These are phyloP conservation scores for Debaryomyces coudertii DNA, from an alignment of 1,139 yeast species.

Conservation along the genomic window DNA sequence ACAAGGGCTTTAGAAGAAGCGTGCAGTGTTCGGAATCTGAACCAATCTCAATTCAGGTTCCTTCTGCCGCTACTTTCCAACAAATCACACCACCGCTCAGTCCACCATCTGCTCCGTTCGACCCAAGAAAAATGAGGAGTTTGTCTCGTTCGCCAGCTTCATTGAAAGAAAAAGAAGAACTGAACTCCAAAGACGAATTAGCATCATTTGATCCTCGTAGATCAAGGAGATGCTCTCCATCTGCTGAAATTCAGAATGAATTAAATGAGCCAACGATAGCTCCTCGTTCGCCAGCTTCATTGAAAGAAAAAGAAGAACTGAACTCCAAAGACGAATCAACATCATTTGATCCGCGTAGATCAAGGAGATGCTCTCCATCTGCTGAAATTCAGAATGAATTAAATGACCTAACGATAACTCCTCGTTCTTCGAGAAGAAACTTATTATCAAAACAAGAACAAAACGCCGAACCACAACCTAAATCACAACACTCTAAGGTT, in stretches of 20 bases:
- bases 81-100: slow-evolving; percentile 17
- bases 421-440: slow-evolving; percentile 13
- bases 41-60: slow-evolving; percentile 33
- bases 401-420: slow-evolving; percentile 18
- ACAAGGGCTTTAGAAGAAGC: slow-evolving; percentile 51
- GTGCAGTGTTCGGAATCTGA: slow-evolving; percentile 25
- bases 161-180: background rate
- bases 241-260: slow-evolving; percentile 16
- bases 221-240: slow-evolving; percentile 18
- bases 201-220: slow-evolving; percentile 26
- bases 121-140: slow-evolving; percentile 20
- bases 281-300: slow-evolving; percentile 7
- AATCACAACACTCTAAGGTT: background rate
- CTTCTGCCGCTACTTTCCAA: slow-evolving; percentile 21
- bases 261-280: slow-evolving; percentile 17
- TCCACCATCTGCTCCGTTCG: slow-evolving; percentile 18
- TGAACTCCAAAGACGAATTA: slow-evolving; percentile 11
- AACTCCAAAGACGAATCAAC: slow-evolving; percentile 11
- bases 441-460: slow-evolving; percentile 2
- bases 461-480: slow-evolving; percentile 2
- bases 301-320: background rate
- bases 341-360: slow-evolving; percentile 26
- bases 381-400: slow-evolving; percentile 17
- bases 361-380: slow-evolving; percentile 17
- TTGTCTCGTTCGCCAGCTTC: slow-evolving; percentile 8